Evolutionary conservation across 2,329 filamentous ascomycete genomes (phyloP), one percentile per base, ranked within the genome.

Genomic region (Stagonosporopsis vannaccii): DNA sequence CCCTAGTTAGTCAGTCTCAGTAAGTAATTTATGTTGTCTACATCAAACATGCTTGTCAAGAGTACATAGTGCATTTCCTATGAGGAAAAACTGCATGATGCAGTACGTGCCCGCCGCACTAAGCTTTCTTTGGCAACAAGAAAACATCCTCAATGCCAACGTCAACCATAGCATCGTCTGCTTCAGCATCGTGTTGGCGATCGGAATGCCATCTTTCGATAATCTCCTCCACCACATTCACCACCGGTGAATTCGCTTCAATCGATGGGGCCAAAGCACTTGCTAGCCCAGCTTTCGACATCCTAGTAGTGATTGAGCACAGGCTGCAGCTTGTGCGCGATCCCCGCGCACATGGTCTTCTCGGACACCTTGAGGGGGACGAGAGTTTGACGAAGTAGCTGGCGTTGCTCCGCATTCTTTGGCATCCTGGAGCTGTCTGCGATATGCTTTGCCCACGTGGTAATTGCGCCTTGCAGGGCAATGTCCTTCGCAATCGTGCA

Each of bases 1-100:
- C 46, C 87, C 87, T 46, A 73, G 70, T 60, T 75, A 56, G 52
- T 26, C 11, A 9, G 8, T 28, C 26, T 17, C 6, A 23, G 28
- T 46, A 8, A 28, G 30, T 20, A 15, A 15, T 9, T 19, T 13
- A 26, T 12, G 9, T 17, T 40, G 4, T 7, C 11, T 33, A 19
- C 7, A 4, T 17, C 4, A 12, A 4, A 19, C 2, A n/a, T 4
- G 7, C 11, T 12, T 9, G 28, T 30, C 28, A 11, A 30, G 28
- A 3, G 13, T 32, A 15, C 3, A 4, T 15, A 32, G 30, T 28
- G 30, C 30, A 32, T n/a, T 32, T 32, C 12, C 3, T 15, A 15
- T 3, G 13, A 32, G 4, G 4, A 2, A 32, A 5, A 32, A n/a
- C 8, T 7, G 8, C 12, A 19, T 3, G 6, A 23, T 25, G 4